Evolutionary conservation across 805 yeast species (phyloP).

Genomic region (Priceomyces fermenticarens): DNA sequence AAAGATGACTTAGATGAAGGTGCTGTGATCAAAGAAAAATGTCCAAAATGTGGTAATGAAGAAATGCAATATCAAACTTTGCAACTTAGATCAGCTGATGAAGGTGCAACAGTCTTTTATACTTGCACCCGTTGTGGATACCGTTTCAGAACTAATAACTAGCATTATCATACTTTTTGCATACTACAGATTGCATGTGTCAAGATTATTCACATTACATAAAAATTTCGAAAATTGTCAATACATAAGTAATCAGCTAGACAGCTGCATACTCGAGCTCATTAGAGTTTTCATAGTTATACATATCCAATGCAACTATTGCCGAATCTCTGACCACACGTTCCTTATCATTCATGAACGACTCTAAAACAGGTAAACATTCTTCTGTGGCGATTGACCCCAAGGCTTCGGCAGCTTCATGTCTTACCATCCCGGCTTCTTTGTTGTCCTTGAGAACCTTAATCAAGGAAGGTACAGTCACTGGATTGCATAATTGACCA

Average conservation of each 20-base stretch:
- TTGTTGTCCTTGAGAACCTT: slow-evolving; percentile 70
- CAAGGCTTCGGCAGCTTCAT: slow-evolving; percentile 98
- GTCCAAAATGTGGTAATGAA: slow-evolving; percentile 98
- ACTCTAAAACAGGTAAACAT: slow-evolving; percentile 81
- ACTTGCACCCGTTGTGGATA: slow-evolving; percentile 93
- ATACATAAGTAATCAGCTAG: slow-evolving; percentile 10
- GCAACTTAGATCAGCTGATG: slow-evolving; percentile 97
- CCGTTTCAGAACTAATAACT: slow-evolving; percentile 92
- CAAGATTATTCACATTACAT: slow-evolving; percentile 1
- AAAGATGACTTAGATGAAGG: slow-evolving; percentile 86
- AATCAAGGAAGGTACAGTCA: slow-evolving; percentile 81
- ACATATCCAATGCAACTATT: slow-evolving; percentile 96
- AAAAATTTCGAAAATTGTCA: neutral
- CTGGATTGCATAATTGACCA: slow-evolving; percentile 95
- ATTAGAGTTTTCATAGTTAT: slow-evolving; percentile 85
- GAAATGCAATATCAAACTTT: slow-evolving; percentile 98
- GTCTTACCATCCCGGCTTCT: slow-evolving; percentile 99
- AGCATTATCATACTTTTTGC: slow-evolving; percentile 1
- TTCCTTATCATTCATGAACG: slow-evolving; percentile 76
- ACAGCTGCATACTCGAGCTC: slow-evolving; percentile 71
- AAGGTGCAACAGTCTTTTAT: slow-evolving; percentile 98
- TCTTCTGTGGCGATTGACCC: slow-evolving; percentile 97
- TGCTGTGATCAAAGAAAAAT: slow-evolving; percentile 93
- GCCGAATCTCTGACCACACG: slow-evolving; percentile 96
- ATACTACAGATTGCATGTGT: too few relatives aligned